Evolutionary conservation across 2,329 filamentous ascomycete genomes (phyloP).

Genomic region (Pseudogymnoascus verrucosus): DNA sequence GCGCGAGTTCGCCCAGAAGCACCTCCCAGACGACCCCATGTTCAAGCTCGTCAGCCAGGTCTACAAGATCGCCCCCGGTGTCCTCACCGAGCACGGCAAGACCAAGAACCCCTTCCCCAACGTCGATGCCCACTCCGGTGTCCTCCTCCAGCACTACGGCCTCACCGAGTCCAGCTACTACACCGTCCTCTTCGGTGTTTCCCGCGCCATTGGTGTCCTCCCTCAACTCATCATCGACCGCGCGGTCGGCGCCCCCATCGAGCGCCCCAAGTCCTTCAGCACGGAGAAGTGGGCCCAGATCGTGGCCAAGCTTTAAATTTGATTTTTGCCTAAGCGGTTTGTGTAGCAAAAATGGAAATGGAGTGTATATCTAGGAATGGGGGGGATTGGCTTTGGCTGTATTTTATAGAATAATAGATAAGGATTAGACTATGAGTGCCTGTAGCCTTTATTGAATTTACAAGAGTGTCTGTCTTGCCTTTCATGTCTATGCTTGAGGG

Average conservation of each 20-base stretch:
- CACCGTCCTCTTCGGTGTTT: conserved; percentile 98
- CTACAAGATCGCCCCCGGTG: conserved; percentile 98
- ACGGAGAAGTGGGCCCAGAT: conserved; percentile 96
- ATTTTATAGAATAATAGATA: conserved; percentile 29
- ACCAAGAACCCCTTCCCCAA: conserved; percentile 99
- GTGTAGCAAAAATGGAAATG: conserved; percentile 24
- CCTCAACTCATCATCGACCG: conserved; percentile 99
- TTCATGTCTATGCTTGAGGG: neutral
- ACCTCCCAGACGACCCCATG: conserved; percentile 96
- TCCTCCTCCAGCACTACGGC: conserved; percentile 99
- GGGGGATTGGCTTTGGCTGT: conserved; percentile 25
- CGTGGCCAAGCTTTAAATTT: conserved; percentile 75
- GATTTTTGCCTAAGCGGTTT: conserved; percentile 1
- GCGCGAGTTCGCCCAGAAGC: conserved; percentile 82
- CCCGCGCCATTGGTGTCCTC: conserved; percentile 93
- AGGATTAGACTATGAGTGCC: conserved; percentile 24
- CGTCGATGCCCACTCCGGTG: conserved; percentile 97
- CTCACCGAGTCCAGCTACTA: conserved; percentile 99
- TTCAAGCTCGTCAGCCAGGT: conserved; percentile 99
- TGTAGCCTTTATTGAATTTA: conserved; percentile 16
- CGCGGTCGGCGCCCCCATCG: conserved; percentile 90
- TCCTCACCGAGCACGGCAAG: conserved; percentile 99
- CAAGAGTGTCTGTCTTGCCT: conserved; percentile 14
- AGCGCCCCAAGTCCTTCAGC: conserved; percentile 98
- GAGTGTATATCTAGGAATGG: conserved; percentile 22